Percentiles rank a stretch among this genome's conserved stretches.
Evolutionary conservation across 257 asterid species (phyloP).

Genomic region (Ligustrum vulgare): DNA sequence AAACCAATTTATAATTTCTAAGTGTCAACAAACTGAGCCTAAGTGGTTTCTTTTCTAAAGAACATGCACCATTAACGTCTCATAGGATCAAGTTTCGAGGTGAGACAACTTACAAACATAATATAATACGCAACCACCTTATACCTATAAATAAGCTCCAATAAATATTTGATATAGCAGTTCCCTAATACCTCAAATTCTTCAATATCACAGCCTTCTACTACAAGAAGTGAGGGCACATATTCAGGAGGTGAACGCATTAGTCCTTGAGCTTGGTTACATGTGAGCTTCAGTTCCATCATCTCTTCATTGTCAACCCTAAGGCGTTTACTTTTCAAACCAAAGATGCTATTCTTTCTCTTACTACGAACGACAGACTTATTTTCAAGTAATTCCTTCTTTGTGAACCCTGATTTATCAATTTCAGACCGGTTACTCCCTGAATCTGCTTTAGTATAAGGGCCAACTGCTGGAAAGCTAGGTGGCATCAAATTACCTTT

Average conservation of each 20-base stretch:
- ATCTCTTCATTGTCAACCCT: conserved; percentile 58
- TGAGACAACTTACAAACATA: conserved; percentile 9
- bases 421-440: conserved; percentile 33
- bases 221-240: conserved; percentile 54
- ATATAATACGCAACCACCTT: conserved; percentile 9
- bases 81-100: conserved; percentile 6
- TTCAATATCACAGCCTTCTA: conserved; percentile 85
- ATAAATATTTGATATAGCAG: conserved; percentile 7
- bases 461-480: conserved; percentile 27
- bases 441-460: conserved; percentile 34
- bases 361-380: conserved; percentile 42
- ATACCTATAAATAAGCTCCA: conserved; percentile 4
- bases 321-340: conserved; percentile 62
- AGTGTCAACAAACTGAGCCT: too few species aligned
- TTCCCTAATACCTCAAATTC: conserved; percentile 78
- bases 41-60: not conserved
- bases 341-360: conserved; percentile 62
- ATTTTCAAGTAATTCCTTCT: conserved; percentile 46
- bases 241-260: conserved; percentile 67
- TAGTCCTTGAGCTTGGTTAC: conserved; percentile 79
- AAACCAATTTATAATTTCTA: too few species aligned
- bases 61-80: not conserved
- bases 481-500: conserved; percentile 42
- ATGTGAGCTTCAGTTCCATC: conserved; percentile 71
- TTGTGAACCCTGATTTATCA: conserved; percentile 35